Base-by-base conservation (phyloP, 75 land plant genomes). In the Cupressus sempervirens region DNA sequence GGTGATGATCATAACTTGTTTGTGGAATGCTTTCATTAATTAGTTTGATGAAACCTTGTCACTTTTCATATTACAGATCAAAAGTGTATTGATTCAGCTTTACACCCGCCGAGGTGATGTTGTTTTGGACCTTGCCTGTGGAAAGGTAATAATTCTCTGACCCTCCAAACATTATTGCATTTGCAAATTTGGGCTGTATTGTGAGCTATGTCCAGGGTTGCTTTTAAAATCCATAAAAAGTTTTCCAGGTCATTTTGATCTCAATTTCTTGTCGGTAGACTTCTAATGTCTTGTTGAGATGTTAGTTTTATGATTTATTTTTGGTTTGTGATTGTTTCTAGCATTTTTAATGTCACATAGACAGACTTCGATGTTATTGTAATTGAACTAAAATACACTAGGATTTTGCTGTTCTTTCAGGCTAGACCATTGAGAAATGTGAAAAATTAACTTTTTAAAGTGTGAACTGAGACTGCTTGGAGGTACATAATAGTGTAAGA, bases 41-140 rank as follows among this genome's bases (percentile, higher is more conserved):
- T 45, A 79, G 30, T 45, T 13, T 1, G 86, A 53, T 36, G 38
- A 26, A 62, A 41, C 32, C 50, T 29, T 81, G 36, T 20, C 85
- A 41, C 20, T 18, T 18, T 85, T 85, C 26, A 46, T 85, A 40
- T 29, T 73, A 80, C 92, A 96, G 98, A 93, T 97, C 53, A 97
- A 97, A 83, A 97, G 99, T 84, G 98, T 97, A 43, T 85, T 97
- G 15, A 92, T 97, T 83, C 98, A 96, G 85, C 88, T 92, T 29
- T 94, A 96, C 87, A 86, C 95, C 10, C 89, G 85, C 11, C 83
- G 83, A 32, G 94, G 92, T 1, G 96, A 97, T 90, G 87, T 91
- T 65, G 96, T 97, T 76, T 93, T 97, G 83, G 99, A 97, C 88
- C 89, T 97, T 84, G 99, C 94, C 53, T 97, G 99, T 92, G 98